These are phyloP conservation scores for Kwoniella bestiolae DNA, from an alignment of 768 basidiomycete genomes.

Conservation along the genomic window DNA sequence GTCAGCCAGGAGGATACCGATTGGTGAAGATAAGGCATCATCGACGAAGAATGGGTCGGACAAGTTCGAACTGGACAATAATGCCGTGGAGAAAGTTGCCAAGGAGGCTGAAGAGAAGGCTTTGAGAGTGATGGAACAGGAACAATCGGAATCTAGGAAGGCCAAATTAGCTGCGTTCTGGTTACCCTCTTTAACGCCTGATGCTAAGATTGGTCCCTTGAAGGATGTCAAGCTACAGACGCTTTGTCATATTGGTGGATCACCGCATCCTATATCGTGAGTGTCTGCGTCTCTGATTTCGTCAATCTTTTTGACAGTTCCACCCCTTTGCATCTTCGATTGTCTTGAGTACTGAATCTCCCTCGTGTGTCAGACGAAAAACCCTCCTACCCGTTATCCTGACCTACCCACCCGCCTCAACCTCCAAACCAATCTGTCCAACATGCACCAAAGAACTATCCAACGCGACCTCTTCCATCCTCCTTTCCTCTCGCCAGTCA, in stretches of 20 bases:
- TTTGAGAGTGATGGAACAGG: conserved; percentile 75
- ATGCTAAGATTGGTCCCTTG: conserved; percentile 71
- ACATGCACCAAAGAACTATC: conserved; percentile 63
- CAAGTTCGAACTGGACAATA: conserved; percentile 81
- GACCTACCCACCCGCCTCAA: conserved; percentile 59
- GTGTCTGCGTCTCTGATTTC: conserved; percentile 56
- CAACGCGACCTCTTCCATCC: conserved; percentile 77
- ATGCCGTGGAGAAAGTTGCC: conserved; percentile 83
- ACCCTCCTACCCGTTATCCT: conserved; percentile 80
- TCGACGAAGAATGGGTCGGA: conserved; percentile 63
- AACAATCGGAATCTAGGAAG: conserved; percentile 77
- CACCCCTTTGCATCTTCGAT: not conserved
- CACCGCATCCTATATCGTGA: conserved; percentile 76
- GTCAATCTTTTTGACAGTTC: not conserved
- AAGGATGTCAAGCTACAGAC: conserved; percentile 85
- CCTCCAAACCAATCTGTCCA: conserved; percentile 49
- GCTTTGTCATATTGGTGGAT: conserved; percentile 79
- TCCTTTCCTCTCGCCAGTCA: conserved; percentile 67
- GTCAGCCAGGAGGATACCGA: conserved; percentile 12
- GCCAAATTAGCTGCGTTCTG: conserved; percentile 95
- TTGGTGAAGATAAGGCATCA: conserved; percentile 16
- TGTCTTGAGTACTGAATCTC: not conserved
- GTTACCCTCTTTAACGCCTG: conserved; percentile 88
- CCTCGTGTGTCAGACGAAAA: conserved; percentile 68
- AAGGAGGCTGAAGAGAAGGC: conserved; percentile 88